Percentiles rank a stretch among this genome's conserved stretches.
Conservation (phyloP, 1,139 yeast species). For the Saccharomyces hybrid region DNA sequence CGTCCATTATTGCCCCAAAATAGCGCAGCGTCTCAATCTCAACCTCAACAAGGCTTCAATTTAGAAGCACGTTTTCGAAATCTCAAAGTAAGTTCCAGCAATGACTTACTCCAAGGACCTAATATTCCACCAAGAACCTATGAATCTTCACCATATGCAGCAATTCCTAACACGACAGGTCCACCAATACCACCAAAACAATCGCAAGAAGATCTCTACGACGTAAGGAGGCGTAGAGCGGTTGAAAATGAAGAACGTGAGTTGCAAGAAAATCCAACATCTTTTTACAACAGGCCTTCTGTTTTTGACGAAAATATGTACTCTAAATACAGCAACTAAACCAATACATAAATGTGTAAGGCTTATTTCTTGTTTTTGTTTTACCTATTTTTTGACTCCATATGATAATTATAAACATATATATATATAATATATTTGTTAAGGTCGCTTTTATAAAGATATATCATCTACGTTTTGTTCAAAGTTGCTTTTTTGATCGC, state of each 20-base stretch:
- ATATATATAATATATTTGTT: background rate
- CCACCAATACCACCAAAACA: slow-evolving; percentile 26
- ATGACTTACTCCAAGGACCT: background rate
- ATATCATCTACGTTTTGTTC: background rate
- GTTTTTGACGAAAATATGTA: slow-evolving; percentile 40
- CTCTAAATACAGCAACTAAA: slow-evolving; percentile 31
- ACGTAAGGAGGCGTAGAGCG: slow-evolving; percentile 6
- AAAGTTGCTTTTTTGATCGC: background rate
- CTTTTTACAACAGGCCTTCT: slow-evolving; percentile 39
- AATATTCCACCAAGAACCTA: slow-evolving; percentile 4
- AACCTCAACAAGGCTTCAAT: background rate
- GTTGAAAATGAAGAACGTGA: slow-evolving; percentile 20
- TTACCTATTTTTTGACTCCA: background rate
- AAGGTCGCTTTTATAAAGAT: background rate
- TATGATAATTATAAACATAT: background rate
- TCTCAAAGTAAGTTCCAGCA: background rate
- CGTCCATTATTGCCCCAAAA: slow-evolving; percentile 11
- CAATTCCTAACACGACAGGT: background rate
- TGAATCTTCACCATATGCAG: background rate
- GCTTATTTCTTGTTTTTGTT: background rate
- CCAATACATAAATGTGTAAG: slow-evolving; percentile 6
- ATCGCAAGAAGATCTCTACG: slow-evolving; percentile 6
- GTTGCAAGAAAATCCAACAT: slow-evolving; percentile 25
- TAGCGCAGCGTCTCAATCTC: slow-evolving; percentile 1
- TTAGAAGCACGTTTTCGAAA: background rate